Conservation (phyloP, 2,329 filamentous ascomycete species). For the Aureobasidium sp. region DNA sequence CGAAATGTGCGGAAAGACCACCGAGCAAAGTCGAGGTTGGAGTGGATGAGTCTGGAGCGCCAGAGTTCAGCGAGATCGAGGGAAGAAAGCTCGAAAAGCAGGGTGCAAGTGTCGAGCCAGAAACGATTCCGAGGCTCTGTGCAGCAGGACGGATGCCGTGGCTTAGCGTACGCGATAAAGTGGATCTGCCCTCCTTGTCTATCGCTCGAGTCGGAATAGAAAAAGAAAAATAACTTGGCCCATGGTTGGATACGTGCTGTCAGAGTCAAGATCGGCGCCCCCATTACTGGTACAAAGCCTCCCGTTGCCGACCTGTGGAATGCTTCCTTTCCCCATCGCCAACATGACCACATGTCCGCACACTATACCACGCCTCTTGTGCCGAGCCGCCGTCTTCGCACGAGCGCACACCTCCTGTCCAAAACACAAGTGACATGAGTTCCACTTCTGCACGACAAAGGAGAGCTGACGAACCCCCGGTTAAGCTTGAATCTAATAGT, state of each 20-base stretch:
- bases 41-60: not conserved
- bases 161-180: not conserved
- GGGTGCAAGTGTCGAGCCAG: not conserved
- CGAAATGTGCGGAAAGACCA: not conserved
- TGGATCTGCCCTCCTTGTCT: constrained; percentile 4
- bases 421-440: not conserved
- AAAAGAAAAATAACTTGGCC: constrained; percentile 10
- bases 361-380: constrained; percentile 14
- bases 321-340: constrained; percentile 13
- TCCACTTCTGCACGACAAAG: constrained; percentile 2
- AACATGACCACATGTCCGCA: not conserved
- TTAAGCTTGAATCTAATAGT: constrained; percentile 9
- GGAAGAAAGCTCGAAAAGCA: constrained; percentile 9
- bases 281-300: not conserved
- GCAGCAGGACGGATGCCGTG: constrained; percentile 1
- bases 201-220: not conserved
- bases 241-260: not conserved
- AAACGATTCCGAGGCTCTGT: constrained; percentile 8
- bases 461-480: not conserved
- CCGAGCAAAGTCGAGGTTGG: not conserved
- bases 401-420: not conserved
- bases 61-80: not conserved
- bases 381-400: not conserved
- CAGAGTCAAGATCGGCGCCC: constrained; percentile 9
- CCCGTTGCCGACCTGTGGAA: not conserved